Evolutionary conservation across 208 protist genomes (phyloP), one percentile per base, ranked within the genome.

Genomic region (Blastocrithidia nonstop): DNA sequence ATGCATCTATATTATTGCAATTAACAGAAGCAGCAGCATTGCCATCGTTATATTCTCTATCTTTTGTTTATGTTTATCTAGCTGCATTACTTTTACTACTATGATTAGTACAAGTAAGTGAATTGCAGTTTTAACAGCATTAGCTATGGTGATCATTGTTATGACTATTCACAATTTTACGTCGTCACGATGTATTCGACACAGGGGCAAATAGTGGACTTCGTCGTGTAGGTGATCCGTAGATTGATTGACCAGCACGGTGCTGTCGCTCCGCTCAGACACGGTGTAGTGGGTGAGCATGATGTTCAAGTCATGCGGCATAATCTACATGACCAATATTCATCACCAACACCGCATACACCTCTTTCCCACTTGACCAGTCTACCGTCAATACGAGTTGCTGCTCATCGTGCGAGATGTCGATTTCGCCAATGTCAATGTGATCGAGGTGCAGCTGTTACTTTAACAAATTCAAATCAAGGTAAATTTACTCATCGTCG

Each of bases 381-480:
- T 88, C 78, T 25, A 88, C 8, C 11, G 67, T 66, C 13, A 74
- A 51, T 9, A 65, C 70, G 2, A 83, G 32, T 4, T 42, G 42
- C 11, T 43, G 38, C 37, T 72, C 69, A 47, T 80, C 63, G 0
- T 61, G 61, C 4, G 72, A 73, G 11, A 88, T 38, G 32, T 77
- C 70, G 51, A 81, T 57, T 19, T 83, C 72, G 3, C 70, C 72
- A 4, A 88, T 28, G 17, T 88, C 78, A 6, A 72, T 53, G 44
- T 51, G 70, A 8, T 48, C 24, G 8, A 80, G 42, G 2, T 54
- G 25, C n/a, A 73, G 57, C 40, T 88, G 69, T 22, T 58, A 29
- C 32, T 58, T 40, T 6, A 88, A 52, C 8, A 75, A 47, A 47
- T 88, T 88, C 19, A 73, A 29, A 55, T 88, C 78, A 11, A 88